Conservation (phyloP, 345 rosid genomes). For the Melaleuca quinquenervia region DNA sequence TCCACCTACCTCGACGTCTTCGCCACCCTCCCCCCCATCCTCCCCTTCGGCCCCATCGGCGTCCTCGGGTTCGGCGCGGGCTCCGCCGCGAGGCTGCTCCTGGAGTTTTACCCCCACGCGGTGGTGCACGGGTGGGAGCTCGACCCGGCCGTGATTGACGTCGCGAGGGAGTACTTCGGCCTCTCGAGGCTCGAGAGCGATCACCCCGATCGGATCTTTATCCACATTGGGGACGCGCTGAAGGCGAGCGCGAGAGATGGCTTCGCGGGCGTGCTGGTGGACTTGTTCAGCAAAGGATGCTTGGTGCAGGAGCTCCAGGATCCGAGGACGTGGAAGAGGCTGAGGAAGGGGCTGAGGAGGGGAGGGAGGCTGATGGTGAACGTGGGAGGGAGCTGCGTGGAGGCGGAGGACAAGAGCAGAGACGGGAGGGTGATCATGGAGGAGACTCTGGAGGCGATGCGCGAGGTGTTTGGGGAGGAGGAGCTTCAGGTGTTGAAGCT, state of each 20-base stretch:
- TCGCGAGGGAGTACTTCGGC: slow-evolving; percentile 71
- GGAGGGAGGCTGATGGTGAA: slow-evolving; percentile 66
- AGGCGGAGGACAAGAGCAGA: slow-evolving; percentile 50
- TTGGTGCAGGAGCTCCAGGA: slow-evolving; percentile 85
- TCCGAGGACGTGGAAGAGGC: slow-evolving; percentile 46
- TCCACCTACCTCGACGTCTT: slow-evolving; percentile 77
- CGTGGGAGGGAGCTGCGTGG: slow-evolving; percentile 66
- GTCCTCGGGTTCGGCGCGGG: slow-evolving; percentile 87
- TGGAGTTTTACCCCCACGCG: slow-evolving; percentile 50
- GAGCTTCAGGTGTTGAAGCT: slow-evolving; percentile 39
- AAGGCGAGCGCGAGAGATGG: slow-evolving; percentile 38
- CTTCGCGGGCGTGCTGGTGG: slow-evolving; percentile 53
- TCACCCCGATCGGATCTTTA: slow-evolving; percentile 41
- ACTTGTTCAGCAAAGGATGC: slow-evolving; percentile 62
- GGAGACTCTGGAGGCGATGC: slow-evolving; percentile 60
- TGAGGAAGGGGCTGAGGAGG: slow-evolving; percentile 46
- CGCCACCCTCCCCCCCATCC: slow-evolving; percentile 62
- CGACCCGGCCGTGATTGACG: slow-evolving; percentile 68
- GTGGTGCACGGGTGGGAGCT: slow-evolving; percentile 84
- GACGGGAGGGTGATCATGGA: slow-evolving; percentile 69
- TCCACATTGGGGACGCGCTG: slow-evolving; percentile 63
- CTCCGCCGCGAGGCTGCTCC: slow-evolving; percentile 53
- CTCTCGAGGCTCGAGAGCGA: slow-evolving; percentile 54
- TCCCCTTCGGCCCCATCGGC: slow-evolving; percentile 75
- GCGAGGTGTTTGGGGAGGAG: slow-evolving; percentile 37